Conservation (phyloP, 805 yeast genomes). For the Maudiozyma turicensis region DNA sequence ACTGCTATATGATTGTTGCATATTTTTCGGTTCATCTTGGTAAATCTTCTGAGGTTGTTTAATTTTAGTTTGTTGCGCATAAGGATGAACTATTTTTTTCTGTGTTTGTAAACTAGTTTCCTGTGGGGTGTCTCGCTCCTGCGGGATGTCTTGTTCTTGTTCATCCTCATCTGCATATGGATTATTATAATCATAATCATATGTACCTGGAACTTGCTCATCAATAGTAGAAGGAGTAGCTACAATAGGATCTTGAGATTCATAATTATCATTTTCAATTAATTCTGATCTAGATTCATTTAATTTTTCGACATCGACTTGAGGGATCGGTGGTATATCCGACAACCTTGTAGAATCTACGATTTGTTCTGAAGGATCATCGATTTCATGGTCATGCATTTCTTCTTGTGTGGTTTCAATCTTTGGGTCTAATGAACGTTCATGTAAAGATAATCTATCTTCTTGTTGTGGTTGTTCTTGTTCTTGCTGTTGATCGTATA, state of each 20-base stretch:
- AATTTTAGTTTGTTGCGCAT: background rate
- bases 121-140: background rate
- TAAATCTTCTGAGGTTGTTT: conserved; percentile 2
- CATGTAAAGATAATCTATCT: no score
- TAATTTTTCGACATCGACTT: no score
- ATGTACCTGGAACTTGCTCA: background rate
- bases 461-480: no score
- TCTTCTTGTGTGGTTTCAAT: no score
- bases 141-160: background rate
- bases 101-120: background rate
- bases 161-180: conserved; percentile 1
- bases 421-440: no score
- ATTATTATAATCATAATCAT: background rate
- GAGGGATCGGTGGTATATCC: no score
- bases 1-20: conserved; percentile 10
- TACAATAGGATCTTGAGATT: background rate
- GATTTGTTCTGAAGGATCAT: no score
- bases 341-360: no score
- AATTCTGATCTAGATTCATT: no score
- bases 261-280: background rate
- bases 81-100: conserved; percentile 1
- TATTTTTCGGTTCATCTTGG: conserved; percentile 8
- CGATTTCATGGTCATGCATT: no score
- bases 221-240: background rate
- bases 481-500: no score